Evolutionary conservation across 2,329 filamentous ascomycete genomes (phyloP).

Genomic region (Ambrosiella beaveri): DNA sequence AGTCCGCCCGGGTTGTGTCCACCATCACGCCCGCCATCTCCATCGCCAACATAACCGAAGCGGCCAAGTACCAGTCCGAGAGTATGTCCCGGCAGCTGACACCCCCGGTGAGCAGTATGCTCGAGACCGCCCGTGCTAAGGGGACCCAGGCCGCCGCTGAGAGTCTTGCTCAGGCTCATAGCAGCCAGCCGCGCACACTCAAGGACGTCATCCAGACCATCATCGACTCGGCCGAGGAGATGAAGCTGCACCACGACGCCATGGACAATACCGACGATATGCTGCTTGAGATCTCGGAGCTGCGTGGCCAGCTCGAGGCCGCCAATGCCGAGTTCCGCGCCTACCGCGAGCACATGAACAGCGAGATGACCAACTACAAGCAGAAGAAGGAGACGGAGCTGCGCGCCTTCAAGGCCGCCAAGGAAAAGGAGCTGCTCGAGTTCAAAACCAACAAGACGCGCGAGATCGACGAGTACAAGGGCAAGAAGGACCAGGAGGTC

Average conservation of each 20-base stretch:
- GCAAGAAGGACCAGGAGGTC: constrained; percentile 11
- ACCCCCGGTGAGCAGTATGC: constrained; percentile 2
- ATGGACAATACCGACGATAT: constrained; percentile 8
- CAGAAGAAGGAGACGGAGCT: constrained; percentile 12
- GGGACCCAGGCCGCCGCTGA: background rate
- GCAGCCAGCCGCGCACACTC: background rate
- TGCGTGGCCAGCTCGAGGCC: constrained; percentile 9
- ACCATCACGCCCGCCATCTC: constrained; percentile 7
- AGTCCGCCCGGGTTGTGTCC: background rate
- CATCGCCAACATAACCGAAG: constrained; percentile 1
- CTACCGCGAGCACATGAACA: constrained; percentile 9
- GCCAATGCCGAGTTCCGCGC: constrained; percentile 9
- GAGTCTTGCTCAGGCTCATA: background rate
- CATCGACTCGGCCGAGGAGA: constrained; percentile 11
- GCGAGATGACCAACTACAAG: constrained; percentile 9
- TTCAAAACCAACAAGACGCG: constrained; percentile 12
- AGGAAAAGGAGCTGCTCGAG: constrained; percentile 7
- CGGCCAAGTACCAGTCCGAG: background rate
- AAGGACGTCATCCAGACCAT: constrained; percentile 9
- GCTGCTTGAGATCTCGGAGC: constrained; percentile 12
- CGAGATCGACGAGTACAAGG: constrained; percentile 12
- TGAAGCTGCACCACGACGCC: constrained; percentile 4
- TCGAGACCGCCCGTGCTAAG: background rate
- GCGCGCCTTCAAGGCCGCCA: constrained; percentile 6
- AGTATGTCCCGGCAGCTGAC: constrained; percentile 3